Evolutionary conservation across 208 protist species (phyloP).

Genomic region (Phytomonas francai): DNA sequence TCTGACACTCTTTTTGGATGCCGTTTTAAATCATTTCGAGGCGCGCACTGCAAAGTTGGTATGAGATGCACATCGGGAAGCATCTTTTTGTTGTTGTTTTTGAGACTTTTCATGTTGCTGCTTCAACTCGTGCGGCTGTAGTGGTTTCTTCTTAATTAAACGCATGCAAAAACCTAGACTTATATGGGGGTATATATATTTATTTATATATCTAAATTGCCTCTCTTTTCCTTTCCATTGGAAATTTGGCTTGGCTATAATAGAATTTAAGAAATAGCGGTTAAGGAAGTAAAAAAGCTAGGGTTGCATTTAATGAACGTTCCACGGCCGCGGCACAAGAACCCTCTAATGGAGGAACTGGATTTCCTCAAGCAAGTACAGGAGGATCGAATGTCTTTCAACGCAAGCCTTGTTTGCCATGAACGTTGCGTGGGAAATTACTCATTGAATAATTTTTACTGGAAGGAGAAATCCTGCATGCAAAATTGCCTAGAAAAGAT

Average conservation of each 20-base stretch:
- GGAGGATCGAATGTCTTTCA: slow-evolving; percentile 81
- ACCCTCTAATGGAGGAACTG: slow-evolving; percentile 72
- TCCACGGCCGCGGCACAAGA: slow-evolving; percentile 18
- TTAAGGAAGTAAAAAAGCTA: neutral
- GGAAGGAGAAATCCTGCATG: slow-evolving; percentile 74
- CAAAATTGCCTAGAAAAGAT: slow-evolving; percentile 85
- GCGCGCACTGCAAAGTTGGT: neutral
- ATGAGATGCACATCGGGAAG: neutral
- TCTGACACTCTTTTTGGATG: slow-evolving; percentile 10
- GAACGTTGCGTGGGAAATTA: slow-evolving; percentile 77
- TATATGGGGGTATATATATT: no score
- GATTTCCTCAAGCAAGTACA: slow-evolving; percentile 78
- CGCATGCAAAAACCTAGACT: no score
- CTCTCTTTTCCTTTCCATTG: neutral
- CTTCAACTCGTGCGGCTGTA: neutral
- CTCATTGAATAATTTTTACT: slow-evolving; percentile 75
- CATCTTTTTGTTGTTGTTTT: neutral
- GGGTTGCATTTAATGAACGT: neutral
- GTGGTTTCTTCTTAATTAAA: no score
- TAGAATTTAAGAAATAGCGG: slow-evolving; percentile 5
- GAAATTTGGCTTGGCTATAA: slow-evolving; percentile 9
- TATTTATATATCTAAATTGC: slow-evolving; percentile 2
- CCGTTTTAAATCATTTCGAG: slow-evolving; percentile 9
- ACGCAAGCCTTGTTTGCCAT: slow-evolving; percentile 62
- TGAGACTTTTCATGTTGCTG: neutral